Evolutionary conservation across 371 early-diverging fungal genomes (phyloP).

Genomic region (Mortierella sp.): DNA sequence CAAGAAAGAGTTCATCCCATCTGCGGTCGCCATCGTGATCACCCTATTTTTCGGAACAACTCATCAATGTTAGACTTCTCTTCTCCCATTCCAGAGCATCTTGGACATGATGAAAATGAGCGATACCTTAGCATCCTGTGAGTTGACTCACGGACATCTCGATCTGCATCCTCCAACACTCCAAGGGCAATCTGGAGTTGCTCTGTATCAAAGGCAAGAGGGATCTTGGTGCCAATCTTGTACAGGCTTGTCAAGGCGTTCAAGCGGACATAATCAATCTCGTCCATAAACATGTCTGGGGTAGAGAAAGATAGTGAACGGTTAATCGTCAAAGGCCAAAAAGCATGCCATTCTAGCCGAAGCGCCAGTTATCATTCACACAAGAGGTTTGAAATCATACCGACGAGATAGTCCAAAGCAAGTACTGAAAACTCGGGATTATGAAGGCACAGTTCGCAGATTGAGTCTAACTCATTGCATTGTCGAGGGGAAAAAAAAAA

Average conservation of each 20-base stretch:
- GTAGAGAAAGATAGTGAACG: background rate
- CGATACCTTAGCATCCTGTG: constrained; percentile 72
- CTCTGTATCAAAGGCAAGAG: constrained; percentile 75
- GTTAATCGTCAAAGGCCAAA: background rate
- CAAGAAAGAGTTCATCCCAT: constrained; percentile 58
- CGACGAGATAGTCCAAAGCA: constrained; percentile 80
- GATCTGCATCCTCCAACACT: constrained; percentile 80
- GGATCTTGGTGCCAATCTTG: constrained; percentile 69
- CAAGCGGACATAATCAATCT: constrained; percentile 83
- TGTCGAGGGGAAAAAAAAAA: background rate
- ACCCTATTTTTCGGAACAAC: constrained; percentile 47
- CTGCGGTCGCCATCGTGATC: constrained; percentile 53
- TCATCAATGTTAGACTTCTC: background rate
- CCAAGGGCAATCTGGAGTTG: constrained; percentile 79
- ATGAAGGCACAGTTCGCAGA: constrained; percentile 75
- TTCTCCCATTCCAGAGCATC: constrained; percentile 13
- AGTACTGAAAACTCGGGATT: constrained; percentile 70
- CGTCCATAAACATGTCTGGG: constrained; percentile 94
- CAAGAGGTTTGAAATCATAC: constrained; percentile 48
- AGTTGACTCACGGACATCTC: constrained; percentile 70
- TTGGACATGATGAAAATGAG: constrained; percentile 3
- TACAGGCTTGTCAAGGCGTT: constrained; percentile 80
- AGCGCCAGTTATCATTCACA: background rate
- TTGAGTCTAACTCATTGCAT: constrained; percentile 68
- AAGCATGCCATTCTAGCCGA: background rate